These are phyloP conservation scores for Strobilomyces dryophilus DNA, from an alignment of 768 basidiomycete genomes.

Conservation along the genomic window DNA sequence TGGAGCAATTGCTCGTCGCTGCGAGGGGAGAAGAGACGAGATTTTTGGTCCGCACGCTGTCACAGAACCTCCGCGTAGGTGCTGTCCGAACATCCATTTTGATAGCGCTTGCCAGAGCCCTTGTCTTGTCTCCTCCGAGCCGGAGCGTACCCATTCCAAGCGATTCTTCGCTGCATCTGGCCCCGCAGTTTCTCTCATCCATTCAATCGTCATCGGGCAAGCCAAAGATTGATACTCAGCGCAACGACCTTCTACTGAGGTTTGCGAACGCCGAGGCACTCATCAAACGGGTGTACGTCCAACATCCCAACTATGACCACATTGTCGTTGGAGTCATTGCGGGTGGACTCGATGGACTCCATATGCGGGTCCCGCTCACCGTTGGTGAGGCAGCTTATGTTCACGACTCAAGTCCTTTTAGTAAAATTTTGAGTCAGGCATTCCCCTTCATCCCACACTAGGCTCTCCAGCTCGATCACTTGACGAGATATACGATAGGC, in stretches of 20 bases:
- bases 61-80: slow-evolving; percentile 78
- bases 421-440: slow-evolving; percentile 41
- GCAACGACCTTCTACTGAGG: slow-evolving; percentile 36
- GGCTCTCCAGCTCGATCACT: slow-evolving; percentile 85
- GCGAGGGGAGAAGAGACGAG: slow-evolving; percentile 87
- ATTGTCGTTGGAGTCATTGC: slow-evolving; percentile 60
- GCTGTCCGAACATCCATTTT: slow-evolving; percentile 83
- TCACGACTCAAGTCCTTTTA: slow-evolving; percentile 6
- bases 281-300: slow-evolving; percentile 68
- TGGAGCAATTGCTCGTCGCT: slow-evolving; percentile 78
- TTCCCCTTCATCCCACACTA: slow-evolving; percentile 82
- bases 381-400: slow-evolving; percentile 50
- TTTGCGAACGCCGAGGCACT: slow-evolving; percentile 59
- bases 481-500: slow-evolving; percentile 72
- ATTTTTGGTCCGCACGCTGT: slow-evolving; percentile 72
- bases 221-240: slow-evolving; percentile 32
- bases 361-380: slow-evolving; percentile 57
- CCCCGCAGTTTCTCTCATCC: slow-evolving; percentile 16
- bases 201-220: slow-evolving; percentile 15
- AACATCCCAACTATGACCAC: slow-evolving; percentile 73
- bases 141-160: slow-evolving; percentile 14
- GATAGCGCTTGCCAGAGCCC: slow-evolving; percentile 73
- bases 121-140: slow-evolving; percentile 52
- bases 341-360: slow-evolving; percentile 56
- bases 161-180: slow-evolving; percentile 29